A percentile compares a stretch with the other conserved stretches of the same genome.
Conservation (phyloP, 352 stramenopile species). For the Phytophthora colocasiae region DNA sequence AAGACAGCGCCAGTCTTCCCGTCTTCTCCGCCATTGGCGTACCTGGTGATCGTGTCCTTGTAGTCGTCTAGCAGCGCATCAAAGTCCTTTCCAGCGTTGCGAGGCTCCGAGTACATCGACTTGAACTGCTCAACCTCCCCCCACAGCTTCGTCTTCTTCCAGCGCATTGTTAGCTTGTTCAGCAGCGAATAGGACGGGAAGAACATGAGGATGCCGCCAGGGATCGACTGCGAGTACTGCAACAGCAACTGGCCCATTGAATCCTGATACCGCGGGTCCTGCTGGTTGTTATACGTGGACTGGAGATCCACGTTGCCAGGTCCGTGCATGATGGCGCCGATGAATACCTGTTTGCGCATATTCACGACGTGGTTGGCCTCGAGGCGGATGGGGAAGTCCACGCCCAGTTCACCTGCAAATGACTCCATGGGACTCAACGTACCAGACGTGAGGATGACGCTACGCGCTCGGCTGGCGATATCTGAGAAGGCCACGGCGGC, state of each 20-base stretch:
- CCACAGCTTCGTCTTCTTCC: constrained; percentile 77
- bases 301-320: constrained; percentile 74
- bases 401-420: constrained; percentile 84
- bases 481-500: constrained; percentile 86
- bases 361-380: constrained; percentile 90
- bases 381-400: constrained; percentile 81
- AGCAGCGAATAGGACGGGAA: constrained; percentile 88
- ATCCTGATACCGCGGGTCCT: constrained; percentile 84
- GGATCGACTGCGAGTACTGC: constrained; percentile 72
- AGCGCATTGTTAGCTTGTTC: constrained; percentile 70
- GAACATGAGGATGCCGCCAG: constrained; percentile 87
- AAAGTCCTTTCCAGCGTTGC: constrained; percentile 83
- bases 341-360: constrained; percentile 88
- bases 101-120: constrained; percentile 70
- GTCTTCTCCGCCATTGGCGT: background rate
- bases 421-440: constrained; percentile 90
- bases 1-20: constrained; percentile 92
- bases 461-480: constrained; percentile 65
- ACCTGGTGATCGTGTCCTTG: constrained; percentile 44
- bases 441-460: constrained; percentile 85
- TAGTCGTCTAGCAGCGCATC: constrained; percentile 81
- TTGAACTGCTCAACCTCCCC: constrained; percentile 67
- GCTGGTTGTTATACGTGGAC: constrained; percentile 84
- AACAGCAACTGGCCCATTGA: constrained; percentile 78
- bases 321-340: constrained; percentile 75